Evolutionary conservation across 768 basidiomycete species (phyloP).

Genomic region (Roridomyces roridus): DNA sequence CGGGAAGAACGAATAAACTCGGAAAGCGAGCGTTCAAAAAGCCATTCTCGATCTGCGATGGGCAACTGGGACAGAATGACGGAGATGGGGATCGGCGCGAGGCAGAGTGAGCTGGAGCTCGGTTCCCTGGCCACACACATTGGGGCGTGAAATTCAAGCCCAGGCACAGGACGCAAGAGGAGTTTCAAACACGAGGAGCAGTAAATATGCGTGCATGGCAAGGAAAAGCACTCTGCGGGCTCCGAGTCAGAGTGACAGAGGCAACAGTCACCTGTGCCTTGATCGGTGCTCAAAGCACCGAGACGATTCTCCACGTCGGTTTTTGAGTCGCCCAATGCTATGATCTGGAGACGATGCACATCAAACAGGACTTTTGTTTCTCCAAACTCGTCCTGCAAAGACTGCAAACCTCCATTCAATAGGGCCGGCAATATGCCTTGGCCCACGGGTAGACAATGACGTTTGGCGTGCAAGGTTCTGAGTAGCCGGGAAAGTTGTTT

Average conservation of each 20-base stretch:
- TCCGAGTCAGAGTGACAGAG: slow-evolving; percentile 5
- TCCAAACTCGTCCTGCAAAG: slow-evolving; percentile 9
- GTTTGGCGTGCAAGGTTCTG: slow-evolving; percentile 8
- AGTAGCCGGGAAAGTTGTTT: slow-evolving; percentile 16
- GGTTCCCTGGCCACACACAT: slow-evolving; percentile 5
- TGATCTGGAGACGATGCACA: background rate
- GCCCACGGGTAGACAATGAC: slow-evolving; percentile 4
- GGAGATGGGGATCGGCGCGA: slow-evolving; percentile 1
- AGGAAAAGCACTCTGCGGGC: slow-evolving; percentile 1
- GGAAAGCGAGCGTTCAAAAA: slow-evolving; percentile 7
- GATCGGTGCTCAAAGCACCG: background rate
- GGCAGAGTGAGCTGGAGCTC: slow-evolving; percentile 1
- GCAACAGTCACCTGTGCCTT: slow-evolving; percentile 8
- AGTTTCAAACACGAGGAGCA: slow-evolving; percentile 10
- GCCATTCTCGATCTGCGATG: background rate
- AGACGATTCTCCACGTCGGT: slow-evolving; percentile 7
- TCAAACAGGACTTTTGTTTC: slow-evolving; percentile 17
- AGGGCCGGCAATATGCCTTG: background rate
- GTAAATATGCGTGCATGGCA: slow-evolving; percentile 21
- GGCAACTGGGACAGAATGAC: slow-evolving; percentile 3
- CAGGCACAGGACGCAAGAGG: slow-evolving; percentile 10
- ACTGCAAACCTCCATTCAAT: slow-evolving; percentile 4
- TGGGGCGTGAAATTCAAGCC: background rate
- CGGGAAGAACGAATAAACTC: slow-evolving; percentile 5
- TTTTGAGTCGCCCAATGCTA: slow-evolving; percentile 17